A percentile compares a stretch with the other conserved stretches of the same genome.
Evolutionary conservation across 345 rosid species (phyloP).

Genomic region (Litchi chinensis): DNA sequence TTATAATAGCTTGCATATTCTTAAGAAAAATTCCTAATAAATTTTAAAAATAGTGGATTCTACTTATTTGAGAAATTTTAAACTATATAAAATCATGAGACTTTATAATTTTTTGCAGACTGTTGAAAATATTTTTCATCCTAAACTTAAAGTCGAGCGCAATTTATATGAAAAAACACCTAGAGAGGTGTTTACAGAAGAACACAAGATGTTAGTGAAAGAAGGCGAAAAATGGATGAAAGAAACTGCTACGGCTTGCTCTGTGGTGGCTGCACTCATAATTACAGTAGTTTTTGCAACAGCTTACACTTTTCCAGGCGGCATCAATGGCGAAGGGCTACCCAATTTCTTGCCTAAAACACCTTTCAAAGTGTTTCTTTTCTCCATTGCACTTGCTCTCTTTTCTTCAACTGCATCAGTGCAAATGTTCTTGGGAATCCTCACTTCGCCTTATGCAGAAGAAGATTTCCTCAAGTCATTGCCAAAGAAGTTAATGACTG

Average conservation of each 20-base stretch:
- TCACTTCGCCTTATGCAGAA: background rate
- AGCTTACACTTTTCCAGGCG: background rate
- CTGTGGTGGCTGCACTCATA: background rate
- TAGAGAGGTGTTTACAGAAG: background rate
- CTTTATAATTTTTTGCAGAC: background rate
- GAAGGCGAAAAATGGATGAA: constrained; percentile 19
- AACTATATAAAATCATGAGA: too few relatives aligned
- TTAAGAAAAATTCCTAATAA: too few relatives aligned
- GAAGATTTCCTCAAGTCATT: constrained; percentile 4
- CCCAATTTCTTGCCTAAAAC: background rate
- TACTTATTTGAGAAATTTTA: too few relatives aligned
- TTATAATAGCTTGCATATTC: too few relatives aligned
- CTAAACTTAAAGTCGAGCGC: too few relatives aligned
- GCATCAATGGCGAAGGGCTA: background rate
- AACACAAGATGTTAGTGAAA: background rate
- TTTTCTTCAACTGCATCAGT: constrained; percentile 1
- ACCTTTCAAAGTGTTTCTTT: background rate
- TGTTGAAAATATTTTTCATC: background rate
- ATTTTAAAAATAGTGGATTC: too few relatives aligned
- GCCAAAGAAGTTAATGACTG: background rate
- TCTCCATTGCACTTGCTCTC: constrained; percentile 3
- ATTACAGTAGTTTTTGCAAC: background rate
- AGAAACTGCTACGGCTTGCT: background rate
- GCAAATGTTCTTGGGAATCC: constrained; percentile 10
- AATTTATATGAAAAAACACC: background rate